Base-by-base conservation (phyloP, 2,329 filamentous ascomycete genomes). In the Coniochaeta sp. region DNA sequence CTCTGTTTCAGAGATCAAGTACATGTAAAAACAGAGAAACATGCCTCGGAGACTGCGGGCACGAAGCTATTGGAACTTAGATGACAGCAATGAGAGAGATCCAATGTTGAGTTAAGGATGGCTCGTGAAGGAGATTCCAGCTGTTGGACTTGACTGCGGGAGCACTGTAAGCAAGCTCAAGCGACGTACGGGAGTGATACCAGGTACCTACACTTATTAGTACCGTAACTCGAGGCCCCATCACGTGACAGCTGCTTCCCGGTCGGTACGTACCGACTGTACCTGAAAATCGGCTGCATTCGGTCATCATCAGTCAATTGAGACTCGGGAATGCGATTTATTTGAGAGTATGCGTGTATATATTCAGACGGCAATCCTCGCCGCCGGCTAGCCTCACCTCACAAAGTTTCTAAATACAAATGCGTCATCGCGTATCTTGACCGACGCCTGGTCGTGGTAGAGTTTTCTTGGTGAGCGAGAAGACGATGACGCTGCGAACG, bases 281-380 rank as follows among this genome's bases (percentile, higher is more conserved):
- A 52, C 47, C 47, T 52, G 47, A 52, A 52, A 52, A 52, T 52
- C 47, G 43, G 47, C 47, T 52, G 47, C 47, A 52, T 52, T 26
- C 47, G 47, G 47, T 52, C 47, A 28, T 52, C 22, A n/a, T 52
- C 47, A 47, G 43, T 24, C 26, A 12, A 17, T 52, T 6, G 22
- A 22, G 26, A 31, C 24, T 52, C 47, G 47, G 26, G 47, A 31
- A 52, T 47, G 43, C 14, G 43, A 47, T 47, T 47, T 5, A 47
- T 22, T 47, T 47, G 22, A n/a, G 31, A 4, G 12, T 28, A 28
- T 16, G 22, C 24, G 14, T 52, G 47, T 31, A 52, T 40, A 52
- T 52, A 52, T n/a, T 14, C 14, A 6, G 17, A 31, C 47, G 14
- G 24, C 47, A 52, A 6, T 4, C 26, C 26, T 52, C n/a, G 19